Evolutionary conservation across 176 grass and related monocot species (phyloP), one percentile per base, ranked within the genome.

Genomic region (Cenchrus fungigraminus): DNA sequence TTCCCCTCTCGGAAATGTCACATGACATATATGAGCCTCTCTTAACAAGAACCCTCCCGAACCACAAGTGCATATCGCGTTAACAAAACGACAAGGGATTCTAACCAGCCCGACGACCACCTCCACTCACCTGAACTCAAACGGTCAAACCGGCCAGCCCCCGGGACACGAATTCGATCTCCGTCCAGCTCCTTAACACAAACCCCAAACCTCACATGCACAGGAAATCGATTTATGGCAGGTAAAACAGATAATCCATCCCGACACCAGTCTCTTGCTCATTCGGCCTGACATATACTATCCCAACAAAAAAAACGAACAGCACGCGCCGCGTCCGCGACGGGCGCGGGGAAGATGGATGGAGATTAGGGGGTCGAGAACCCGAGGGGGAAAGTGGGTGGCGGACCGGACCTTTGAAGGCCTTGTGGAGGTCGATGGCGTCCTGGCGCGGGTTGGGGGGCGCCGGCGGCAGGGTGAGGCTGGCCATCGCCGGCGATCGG

Each of bases 371-470:
- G 8, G 55, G 37, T 34, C 52, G 79, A 76, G 31, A 65, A 60
- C 3, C 19, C 14, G 25, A 55, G 37, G 51, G 37, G 51, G 52
- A 49, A 86, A 83, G 68, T 12, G 17, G 31, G 6, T 31, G 65
- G 6, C 49, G 49, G 15, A 32, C 49, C 49, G 56, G 79, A 96
- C 97, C 97, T 99, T 97, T 99, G 90, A 99, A 97, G 92, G 97
- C 97, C 83, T 99, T 99, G 92, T 99, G 85, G 63, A 99, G 97
- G 77, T 99, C 97, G 68, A 92, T 91, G 90, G 97, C 97, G 82
- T 99, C 97, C 83, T 99, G 97, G 82, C 94, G 94, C 50, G 94
- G 84, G 49, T 88, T 90, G 28, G 92, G 45, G 11, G 46, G 81
- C 60, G 78, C 91, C 71, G 97, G 94, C 32, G 94, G 94, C 65